These are phyloP conservation scores for Suillus sp. DNA, from an alignment of 768 basidiomycete genomes.

Conservation along the genomic window DNA sequence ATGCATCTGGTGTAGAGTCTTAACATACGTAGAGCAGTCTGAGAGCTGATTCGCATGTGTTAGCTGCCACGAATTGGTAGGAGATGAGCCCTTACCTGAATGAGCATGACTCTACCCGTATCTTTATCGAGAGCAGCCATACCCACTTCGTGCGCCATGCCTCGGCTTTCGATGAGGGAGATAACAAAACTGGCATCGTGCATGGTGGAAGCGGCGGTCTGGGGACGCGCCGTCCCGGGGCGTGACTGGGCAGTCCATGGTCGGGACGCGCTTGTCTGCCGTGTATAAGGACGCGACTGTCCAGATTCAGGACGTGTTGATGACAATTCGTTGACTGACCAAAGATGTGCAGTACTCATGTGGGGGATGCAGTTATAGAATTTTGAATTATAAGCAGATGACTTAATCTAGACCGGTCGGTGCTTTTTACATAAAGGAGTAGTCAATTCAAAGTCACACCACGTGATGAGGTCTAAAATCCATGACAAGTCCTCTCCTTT, in stretches of 20 bases:
- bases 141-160: slow-evolving; percentile 81
- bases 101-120: slow-evolving; percentile 71
- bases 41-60: slow-evolving; percentile 53
- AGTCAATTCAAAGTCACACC: no score
- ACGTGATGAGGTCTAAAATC: no score
- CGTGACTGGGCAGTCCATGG: slow-evolving; percentile 62
- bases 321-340: slow-evolving; percentile 10
- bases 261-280: slow-evolving; percentile 31
- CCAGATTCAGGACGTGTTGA: slow-evolving; percentile 20
- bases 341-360: neutral
- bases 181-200: slow-evolving; percentile 65
- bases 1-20: slow-evolving; percentile 85
- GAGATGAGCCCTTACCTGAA: slow-evolving; percentile 59
- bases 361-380: no score
- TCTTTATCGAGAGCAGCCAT: slow-evolving; percentile 84
- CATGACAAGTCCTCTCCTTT: no score
- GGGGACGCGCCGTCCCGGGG: slow-evolving; percentile 52
- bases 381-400: no score
- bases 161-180: slow-evolving; percentile 75
- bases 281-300: slow-evolving; percentile 16
- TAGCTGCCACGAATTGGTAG: slow-evolving; percentile 10
- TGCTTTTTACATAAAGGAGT: no score
- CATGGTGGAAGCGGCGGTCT: slow-evolving; percentile 60
- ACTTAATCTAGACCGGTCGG: no score
- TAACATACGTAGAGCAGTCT: slow-evolving; percentile 88